phyloP scores from a whole-genome alignment of 2,329 filamentous ascomycete genomes.

The Aspergillus terreus region DNA sequence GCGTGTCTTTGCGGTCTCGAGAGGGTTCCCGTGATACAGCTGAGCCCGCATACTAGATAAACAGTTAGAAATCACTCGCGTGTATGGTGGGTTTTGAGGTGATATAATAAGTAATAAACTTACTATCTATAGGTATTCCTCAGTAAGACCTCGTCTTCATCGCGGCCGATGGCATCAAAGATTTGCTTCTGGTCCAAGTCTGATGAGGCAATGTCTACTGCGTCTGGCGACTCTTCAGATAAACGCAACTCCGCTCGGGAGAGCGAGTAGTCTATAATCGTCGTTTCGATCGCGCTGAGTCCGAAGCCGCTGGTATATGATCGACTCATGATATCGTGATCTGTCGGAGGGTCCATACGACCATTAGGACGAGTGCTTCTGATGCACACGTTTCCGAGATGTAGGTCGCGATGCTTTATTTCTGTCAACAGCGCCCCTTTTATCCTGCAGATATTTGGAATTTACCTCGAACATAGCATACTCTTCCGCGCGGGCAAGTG shows the following conservation, averaged over 20 bases:
- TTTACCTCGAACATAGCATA: constrained; percentile 55
- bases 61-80: not conserved
- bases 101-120: constrained; percentile 10
- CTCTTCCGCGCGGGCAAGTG: constrained; percentile 59
- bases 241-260: constrained; percentile 54
- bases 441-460: too few relatives aligned
- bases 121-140: constrained; percentile 42
- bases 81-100: not conserved
- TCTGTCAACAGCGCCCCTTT: constrained; percentile 7
- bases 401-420: constrained; percentile 57
- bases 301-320: constrained; percentile 43
- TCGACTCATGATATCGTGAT: constrained; percentile 26
- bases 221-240: constrained; percentile 17
- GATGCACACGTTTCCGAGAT: constrained; percentile 65
- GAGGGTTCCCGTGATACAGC: constrained; percentile 43
- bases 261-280: constrained; percentile 66
- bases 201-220: constrained; percentile 35
- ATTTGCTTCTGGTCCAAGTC: constrained; percentile 43
- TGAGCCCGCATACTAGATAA: constrained; percentile 36
- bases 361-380: constrained; percentile 31
- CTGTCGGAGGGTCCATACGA: constrained; percentile 30
- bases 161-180: constrained; percentile 39
- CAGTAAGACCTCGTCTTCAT: constrained; percentile 39
- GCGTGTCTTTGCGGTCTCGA: constrained; percentile 32
- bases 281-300: constrained; percentile 56